These are phyloP conservation scores for Naegleria lovaniensis DNA, from an alignment of 208 protist species.

Conservation along the genomic window DNA sequence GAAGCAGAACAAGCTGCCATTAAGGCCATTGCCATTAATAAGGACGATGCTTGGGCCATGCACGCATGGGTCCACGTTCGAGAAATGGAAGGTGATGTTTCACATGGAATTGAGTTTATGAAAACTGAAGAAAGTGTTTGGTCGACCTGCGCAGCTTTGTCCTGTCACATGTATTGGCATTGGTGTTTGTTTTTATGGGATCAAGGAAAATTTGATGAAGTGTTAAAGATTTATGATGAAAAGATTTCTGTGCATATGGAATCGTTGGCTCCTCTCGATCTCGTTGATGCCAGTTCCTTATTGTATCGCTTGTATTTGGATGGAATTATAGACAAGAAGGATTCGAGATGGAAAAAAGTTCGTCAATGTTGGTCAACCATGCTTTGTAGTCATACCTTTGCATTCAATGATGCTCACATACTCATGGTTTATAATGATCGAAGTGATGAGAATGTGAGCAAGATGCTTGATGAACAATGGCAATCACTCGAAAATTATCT, in stretches of 20 bases:
- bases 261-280: background rate
- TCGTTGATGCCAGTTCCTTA: constrained; percentile 14
- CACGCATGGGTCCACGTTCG: background rate
- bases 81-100: background rate
- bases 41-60: constrained; percentile 6
- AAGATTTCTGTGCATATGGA: background rate
- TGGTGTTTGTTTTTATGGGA: background rate
- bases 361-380: background rate
- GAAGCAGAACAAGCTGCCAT: background rate
- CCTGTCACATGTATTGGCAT: constrained; percentile 23
- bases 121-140: background rate
- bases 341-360: background rate
- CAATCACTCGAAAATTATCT: background rate
- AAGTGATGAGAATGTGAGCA: background rate
- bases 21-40: constrained; percentile 3
- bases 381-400: background rate
- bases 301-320: constrained; percentile 12
- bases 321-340: background rate
- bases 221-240: constrained; percentile 13
- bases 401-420: constrained; percentile 28
- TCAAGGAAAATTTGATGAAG: background rate
- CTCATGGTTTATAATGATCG: background rate
- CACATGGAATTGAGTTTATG: constrained; percentile 14
- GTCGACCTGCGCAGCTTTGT: background rate
- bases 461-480: background rate